Evolutionary conservation across 371 early-diverging fungal species (phyloP).

Genomic region (Homolaphlyctis polyrhiza): DNA sequence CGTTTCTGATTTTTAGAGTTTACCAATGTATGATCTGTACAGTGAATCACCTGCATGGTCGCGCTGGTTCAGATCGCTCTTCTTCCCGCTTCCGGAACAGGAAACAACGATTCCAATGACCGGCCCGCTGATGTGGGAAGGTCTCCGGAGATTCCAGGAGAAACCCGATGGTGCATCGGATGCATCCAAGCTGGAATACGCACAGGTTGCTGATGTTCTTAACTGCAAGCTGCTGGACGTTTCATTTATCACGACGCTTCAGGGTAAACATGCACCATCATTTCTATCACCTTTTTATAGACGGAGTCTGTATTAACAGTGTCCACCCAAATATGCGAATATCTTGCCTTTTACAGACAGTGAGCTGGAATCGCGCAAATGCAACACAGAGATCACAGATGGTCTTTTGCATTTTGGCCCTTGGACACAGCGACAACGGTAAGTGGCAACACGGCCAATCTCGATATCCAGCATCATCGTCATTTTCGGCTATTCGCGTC

Average conservation of each 20-base stretch:
- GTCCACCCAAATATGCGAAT: no score
- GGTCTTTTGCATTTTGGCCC: constrained; percentile 74
- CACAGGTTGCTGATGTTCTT: constrained; percentile 58
- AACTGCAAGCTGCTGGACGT: constrained; percentile 59
- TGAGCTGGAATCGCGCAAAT: neutral
- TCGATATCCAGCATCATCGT: neutral
- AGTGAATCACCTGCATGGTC: neutral
- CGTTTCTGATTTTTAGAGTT: no score
- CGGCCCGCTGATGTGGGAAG: constrained; percentile 27
- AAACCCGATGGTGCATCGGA: constrained; percentile 23
- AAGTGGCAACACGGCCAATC: neutral
- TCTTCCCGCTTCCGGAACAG: neutral
- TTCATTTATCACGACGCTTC: no score
- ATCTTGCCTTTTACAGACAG: neutral
- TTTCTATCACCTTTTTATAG: no score
- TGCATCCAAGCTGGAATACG: constrained; percentile 60
- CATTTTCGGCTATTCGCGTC: neutral
- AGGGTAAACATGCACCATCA: no score
- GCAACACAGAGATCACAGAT: constrained; percentile 52
- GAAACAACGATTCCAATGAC: neutral
- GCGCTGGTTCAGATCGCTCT: neutral
- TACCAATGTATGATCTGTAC: no score
- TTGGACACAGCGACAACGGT: constrained; percentile 84
- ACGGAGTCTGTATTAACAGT: no score
- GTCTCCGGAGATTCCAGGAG: constrained; percentile 43